Evolutionary conservation across 306 rosid species (phyloP).

Genomic region (Mucuna pruriens): DNA sequence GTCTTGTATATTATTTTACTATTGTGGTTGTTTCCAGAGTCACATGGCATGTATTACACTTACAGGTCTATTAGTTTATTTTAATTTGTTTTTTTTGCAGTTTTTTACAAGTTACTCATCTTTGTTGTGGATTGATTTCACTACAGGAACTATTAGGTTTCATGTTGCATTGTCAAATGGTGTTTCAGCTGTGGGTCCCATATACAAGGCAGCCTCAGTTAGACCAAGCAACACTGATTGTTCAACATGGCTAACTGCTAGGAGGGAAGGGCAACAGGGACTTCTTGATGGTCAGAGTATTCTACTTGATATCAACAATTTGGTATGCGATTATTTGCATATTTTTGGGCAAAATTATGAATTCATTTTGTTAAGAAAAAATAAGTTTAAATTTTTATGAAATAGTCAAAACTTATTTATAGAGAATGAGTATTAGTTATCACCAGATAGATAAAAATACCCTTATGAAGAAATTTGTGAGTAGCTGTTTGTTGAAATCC

Average conservation of each 20-base stretch:
- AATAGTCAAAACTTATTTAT: conserved; percentile 1
- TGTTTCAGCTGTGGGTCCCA: conserved; percentile 59
- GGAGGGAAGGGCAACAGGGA: conserved; percentile 64
- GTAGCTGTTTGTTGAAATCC: background rate
- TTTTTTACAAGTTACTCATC: conserved; percentile 17
- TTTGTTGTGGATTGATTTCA: conserved; percentile 27
- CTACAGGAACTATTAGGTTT: conserved; percentile 62
- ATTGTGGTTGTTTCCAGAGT: background rate
- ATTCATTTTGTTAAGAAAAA: background rate
- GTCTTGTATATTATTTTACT: background rate
- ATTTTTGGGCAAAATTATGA: conserved; percentile 7
- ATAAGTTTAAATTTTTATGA: background rate
- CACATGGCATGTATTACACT: conserved; percentile 15
- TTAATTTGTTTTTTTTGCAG: background rate
- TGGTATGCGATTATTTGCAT: conserved; percentile 48
- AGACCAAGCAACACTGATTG: conserved; percentile 39
- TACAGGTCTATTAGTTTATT: background rate
- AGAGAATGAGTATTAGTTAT: background rate
- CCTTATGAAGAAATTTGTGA: conserved; percentile 5
- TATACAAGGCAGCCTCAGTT: conserved; percentile 66
- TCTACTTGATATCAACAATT: conserved; percentile 52
- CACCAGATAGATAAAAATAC: conserved; percentile 6
- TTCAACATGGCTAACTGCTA: conserved; percentile 75
- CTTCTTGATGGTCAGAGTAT: conserved; percentile 70
- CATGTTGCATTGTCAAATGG: conserved; percentile 71